Conservation (phyloP, 495 filamentous ascomycete genomes). For the Talaromyces nanjingensis region DNA sequence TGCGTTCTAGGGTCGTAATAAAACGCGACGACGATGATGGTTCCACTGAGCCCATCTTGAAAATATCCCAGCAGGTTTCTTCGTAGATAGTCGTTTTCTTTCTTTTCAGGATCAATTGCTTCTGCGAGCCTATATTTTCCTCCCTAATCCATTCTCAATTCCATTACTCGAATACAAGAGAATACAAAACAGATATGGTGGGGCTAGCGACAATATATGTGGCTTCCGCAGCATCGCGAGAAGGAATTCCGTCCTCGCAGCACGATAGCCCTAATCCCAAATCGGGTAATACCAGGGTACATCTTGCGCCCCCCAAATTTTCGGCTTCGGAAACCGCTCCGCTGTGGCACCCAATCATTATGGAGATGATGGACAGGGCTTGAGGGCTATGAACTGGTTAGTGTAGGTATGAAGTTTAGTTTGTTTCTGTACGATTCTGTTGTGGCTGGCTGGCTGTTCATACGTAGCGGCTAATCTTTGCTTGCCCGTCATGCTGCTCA, state of each 20-base stretch:
- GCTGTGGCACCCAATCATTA: not conserved
- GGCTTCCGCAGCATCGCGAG: not conserved
- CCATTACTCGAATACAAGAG: not conserved
- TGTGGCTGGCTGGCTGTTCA: not conserved
- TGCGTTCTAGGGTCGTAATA: not conserved
- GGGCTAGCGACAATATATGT: not conserved
- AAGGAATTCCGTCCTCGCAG: not conserved
- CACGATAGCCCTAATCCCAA: not conserved
- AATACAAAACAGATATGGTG: not conserved
- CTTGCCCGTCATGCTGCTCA: too few relatives aligned
- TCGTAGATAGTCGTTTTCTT: not conserved
- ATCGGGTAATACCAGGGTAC: not conserved
- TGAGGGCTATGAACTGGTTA: not conserved
- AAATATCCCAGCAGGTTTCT: not conserved
- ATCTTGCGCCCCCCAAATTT: not conserved
- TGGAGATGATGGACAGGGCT: not conserved
- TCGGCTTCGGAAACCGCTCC: not conserved
- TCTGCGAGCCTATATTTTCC: not conserved
- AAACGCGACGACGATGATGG: not conserved
- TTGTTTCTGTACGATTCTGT: not conserved
- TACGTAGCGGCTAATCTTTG: too few relatives aligned
- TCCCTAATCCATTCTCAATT: not conserved
- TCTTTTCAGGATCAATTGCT: too few relatives aligned
- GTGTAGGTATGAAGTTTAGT: not conserved
- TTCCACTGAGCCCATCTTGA: not conserved